Base-by-base conservation (phyloP, 345 rosid genomes). In the Erysimum cheiranthoides region DNA sequence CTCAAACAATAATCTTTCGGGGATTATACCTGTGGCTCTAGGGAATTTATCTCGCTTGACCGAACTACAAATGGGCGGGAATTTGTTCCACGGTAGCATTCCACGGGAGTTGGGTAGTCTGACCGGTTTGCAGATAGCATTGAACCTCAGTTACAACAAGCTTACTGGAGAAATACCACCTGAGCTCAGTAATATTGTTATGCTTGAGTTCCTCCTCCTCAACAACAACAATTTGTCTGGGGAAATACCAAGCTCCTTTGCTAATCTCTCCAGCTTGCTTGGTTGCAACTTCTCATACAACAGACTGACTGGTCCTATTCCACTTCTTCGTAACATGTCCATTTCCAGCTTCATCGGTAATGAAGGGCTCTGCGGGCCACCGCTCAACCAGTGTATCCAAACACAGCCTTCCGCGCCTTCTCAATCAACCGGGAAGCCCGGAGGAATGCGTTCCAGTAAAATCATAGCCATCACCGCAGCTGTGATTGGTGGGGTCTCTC, bases 11-110 rank as follows among this genome's bases (percentile, higher is more conserved):
- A 67, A 78, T 54, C 73, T 93, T 17, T 82, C 88, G 0, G 97
- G 92, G 11, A 16, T 21, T 36, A 79, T 93, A 60, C 97, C 96
- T 0, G 57, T 75, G 56, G 70, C 77, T 62, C 36, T 93, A 5
- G 93, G 97, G 70, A 90, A 85, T 13, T 82, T 93, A 51, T 66
- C 81, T 27, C 92, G 81, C 61, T 80, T 93, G 64, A 90, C 93
- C 2, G 96, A 86, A 74, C 68, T 93, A 61, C 96, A 93, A 82
- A 87, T 93, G 94, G 97, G 95, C 5, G 98, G 90, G 32, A 93
- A 93, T 79, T 77, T 63, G 51, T 88, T 93, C 64, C 50, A 79
- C 2, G 97, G 95, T 10, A 45, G 36, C 16, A 87, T 92, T 50
- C 97, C 98, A 3, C 75, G 79, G 14, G 85, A 84, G 61, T 28